phyloP scores from a whole-genome alignment of 441 rosid species.

The Populus tomentosa region DNA sequence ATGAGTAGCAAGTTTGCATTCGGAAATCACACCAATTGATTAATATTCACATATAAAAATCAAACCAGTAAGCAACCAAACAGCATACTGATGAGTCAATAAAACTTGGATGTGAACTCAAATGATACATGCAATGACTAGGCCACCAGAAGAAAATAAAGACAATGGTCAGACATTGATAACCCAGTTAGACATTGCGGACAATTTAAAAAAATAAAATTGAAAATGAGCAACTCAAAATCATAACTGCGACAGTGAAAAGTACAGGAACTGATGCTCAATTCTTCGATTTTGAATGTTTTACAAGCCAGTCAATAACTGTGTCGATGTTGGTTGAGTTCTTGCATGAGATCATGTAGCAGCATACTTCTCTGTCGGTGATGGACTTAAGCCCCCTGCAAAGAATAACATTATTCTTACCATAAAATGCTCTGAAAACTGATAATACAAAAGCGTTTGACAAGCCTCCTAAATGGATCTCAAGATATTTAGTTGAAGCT shows the following conservation, averaged over 20 bases:
- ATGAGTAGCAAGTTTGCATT: constrained; percentile 18
- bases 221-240: not conserved
- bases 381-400: constrained; percentile 77
- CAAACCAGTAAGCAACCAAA: constrained; percentile 18
- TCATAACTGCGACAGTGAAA: not conserved
- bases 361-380: constrained; percentile 81
- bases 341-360: constrained; percentile 98
- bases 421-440: not conserved
- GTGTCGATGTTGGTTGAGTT: constrained; percentile 81
- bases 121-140: not conserved
- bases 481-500: constrained; percentile 21
- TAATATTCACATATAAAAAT: constrained; percentile 28
- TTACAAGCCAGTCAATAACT: constrained; percentile 92
- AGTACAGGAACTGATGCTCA: constrained; percentile 24
- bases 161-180: constrained; percentile 16
- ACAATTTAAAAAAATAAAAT: not conserved
- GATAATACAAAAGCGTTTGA: not conserved
- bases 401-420: not conserved
- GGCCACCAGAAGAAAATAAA: constrained; percentile 10
- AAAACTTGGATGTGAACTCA: constrained; percentile 11
- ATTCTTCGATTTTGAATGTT: constrained; percentile 74
- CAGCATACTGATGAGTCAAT: constrained; percentile 9
- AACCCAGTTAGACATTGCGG: constrained; percentile 19
- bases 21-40: constrained; percentile 17
- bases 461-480: not conserved